Evolutionary conservation across 345 rosid genomes (phyloP).

Genomic region (Eutrema japonicum): DNA sequence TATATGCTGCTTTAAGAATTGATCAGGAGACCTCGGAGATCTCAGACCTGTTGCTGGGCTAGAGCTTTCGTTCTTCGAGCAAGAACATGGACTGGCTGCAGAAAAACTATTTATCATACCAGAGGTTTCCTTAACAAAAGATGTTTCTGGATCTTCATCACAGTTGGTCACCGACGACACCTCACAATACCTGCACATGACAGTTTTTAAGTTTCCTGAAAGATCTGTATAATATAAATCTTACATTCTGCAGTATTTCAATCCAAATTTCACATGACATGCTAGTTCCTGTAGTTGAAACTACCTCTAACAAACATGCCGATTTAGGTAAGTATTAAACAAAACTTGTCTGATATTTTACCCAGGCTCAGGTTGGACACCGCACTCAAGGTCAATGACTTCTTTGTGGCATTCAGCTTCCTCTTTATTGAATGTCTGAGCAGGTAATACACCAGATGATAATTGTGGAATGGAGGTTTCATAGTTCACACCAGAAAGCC

Average conservation of each 20-base stretch:
- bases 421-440: conserved; percentile 46
- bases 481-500: conserved; percentile 38
- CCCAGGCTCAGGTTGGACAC: conserved; percentile 56
- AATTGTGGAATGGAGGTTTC: conserved; percentile 35
- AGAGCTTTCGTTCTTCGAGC: conserved; percentile 55
- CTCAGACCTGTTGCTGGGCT: conserved; percentile 55
- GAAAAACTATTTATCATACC: conserved; percentile 41
- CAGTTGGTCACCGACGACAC: conserved; percentile 45
- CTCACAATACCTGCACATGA: conserved; percentile 56
- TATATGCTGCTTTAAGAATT: conserved; percentile 46
- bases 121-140: conserved; percentile 63
- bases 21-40: conserved; percentile 48
- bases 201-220: conserved; percentile 9
- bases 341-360: conserved; percentile 44
- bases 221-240: conserved; percentile 3
- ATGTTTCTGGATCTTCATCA: conserved; percentile 59
- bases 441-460: conserved; percentile 42
- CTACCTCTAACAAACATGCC: conserved; percentile 7
- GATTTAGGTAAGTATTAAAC: conserved; percentile 13
- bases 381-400: conserved; percentile 59
- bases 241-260: conserved; percentile 20
- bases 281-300: conserved; percentile 30
- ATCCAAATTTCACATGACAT: conserved; percentile 20
- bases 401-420: conserved; percentile 46
- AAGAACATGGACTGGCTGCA: conserved; percentile 55